Evolutionary conservation across 345 rosid genomes (phyloP), one percentile per base, ranked within the genome.

Genomic region (Eucalyptus erythrocorys): DNA sequence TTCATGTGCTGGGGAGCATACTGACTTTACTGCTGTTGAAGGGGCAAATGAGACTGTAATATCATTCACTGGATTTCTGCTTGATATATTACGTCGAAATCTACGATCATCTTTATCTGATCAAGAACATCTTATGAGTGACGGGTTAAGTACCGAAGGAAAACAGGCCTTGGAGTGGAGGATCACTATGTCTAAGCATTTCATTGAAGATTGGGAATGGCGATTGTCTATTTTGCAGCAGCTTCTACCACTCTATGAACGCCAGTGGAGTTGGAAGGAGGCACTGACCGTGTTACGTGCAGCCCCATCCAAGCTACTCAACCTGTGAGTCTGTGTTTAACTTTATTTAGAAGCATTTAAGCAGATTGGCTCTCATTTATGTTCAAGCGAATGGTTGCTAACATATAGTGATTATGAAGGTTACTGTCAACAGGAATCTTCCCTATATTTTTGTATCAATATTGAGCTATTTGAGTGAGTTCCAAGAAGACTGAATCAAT

Each of bases 171-270:
- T 97, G 90, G 99, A 97, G 90, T 96, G 99, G 99, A 95, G 97
- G 94, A 93, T 95, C 88, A 91, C 98, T 79, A 84, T 92, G 89
- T 95, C 95, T 88, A 95, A 89, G 91, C 93, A 90, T 89, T 96
- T 96, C 89, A 92, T 96, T 92, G 99, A 97, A 91, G 99, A 97
- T 92, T 96, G 98, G 97, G 96, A 96, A 89, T 97, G 99, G 99
- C 94, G 99, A 80, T 90, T 97, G 90, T 95, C 99, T 88, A 91
- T 96, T 91, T 95, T 97, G 94, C 98, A 96, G 93, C 95, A 92
- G 86, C 99, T 97, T 93, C 92, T 96, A 79, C 99, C 99, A 86
- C 93, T 96, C 50, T 96, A 97, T 91, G 99, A 93, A 90, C 94
- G 94, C 88, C 97, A 93, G 86, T 96, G 98, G 99, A 92, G 95